Conservation (phyloP, 495 filamentous ascomycete species). For the Cercophora sp. region DNA sequence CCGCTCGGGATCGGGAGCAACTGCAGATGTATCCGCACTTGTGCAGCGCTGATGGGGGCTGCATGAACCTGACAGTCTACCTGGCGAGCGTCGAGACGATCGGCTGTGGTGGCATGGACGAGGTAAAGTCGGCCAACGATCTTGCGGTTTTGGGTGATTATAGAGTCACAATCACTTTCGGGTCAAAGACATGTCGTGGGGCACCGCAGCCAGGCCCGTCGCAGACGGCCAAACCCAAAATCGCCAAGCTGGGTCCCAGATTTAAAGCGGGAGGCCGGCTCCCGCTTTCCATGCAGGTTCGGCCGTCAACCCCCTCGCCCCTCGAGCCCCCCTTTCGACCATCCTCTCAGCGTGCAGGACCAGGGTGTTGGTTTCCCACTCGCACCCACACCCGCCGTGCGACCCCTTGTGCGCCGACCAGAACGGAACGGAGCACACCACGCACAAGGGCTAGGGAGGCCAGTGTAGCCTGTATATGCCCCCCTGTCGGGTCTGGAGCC, state of each 20-base stretch:
- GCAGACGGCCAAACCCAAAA: slow-evolving; percentile 15
- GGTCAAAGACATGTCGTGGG: slow-evolving; percentile 9
- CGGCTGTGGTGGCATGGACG: background rate
- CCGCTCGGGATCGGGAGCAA: background rate
- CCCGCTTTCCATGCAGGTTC: slow-evolving; percentile 31
- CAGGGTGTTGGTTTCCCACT: slow-evolving; percentile 11
- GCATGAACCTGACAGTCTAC: too few species aligned
- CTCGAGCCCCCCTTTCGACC: too few species aligned
- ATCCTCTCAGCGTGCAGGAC: slow-evolving; percentile 10
- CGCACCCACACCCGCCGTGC: background rate
- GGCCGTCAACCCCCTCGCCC: slow-evolving; percentile 10
- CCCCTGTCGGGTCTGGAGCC: slow-evolving; percentile 6
- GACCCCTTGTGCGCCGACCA: too few species aligned
- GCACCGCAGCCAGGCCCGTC: slow-evolving; percentile 7
- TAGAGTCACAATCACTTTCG: slow-evolving; percentile 18
- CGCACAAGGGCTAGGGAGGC: background rate
- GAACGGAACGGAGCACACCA: slow-evolving; percentile 3
- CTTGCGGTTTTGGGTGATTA: slow-evolving; percentile 1
- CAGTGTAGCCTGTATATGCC: slow-evolving; percentile 7
- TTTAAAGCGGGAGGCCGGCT: slow-evolving; percentile 31
- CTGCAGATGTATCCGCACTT: too few species aligned
- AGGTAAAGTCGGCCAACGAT: background rate
- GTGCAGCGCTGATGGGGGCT: background rate
- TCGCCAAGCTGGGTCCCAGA: slow-evolving; percentile 21
- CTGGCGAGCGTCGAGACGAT: too few species aligned